phyloP scores from a whole-genome alignment of 768 basidiomycete species.

The Pleurotus djamor region DNA sequence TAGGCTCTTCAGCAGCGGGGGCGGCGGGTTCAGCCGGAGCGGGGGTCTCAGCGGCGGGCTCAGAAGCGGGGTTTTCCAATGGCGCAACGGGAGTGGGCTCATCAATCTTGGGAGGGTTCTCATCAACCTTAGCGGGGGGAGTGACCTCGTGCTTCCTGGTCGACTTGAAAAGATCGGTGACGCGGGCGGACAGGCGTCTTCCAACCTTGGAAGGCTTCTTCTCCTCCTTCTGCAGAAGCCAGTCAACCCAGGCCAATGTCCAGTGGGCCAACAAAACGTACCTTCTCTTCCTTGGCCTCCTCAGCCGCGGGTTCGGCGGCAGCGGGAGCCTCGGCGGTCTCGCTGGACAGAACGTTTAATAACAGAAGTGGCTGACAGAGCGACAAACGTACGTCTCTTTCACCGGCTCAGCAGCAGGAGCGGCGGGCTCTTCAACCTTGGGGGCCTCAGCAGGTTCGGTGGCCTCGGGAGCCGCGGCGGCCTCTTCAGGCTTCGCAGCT shows the following conservation, averaged over 20 bases:
- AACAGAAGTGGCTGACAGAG: not conserved
- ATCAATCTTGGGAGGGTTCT: conserved; percentile 87
- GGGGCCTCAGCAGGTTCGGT: conserved; percentile 35
- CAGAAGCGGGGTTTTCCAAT: conserved; percentile 73
- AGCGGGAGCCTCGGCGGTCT: conserved; percentile 37
- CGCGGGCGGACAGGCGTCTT: conserved; percentile 83
- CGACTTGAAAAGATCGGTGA: conserved; percentile 80
- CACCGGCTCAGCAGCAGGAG: conserved; percentile 48
- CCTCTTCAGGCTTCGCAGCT: conserved; percentile 31
- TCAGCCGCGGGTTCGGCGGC: conserved; percentile 38
- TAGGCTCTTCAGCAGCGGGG: conserved; percentile 26
- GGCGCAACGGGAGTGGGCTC: conserved; percentile 81
- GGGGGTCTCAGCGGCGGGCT: conserved; percentile 31
- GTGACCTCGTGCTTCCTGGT: conserved; percentile 61
- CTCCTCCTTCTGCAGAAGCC: conserved; percentile 44
- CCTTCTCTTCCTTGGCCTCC: conserved; percentile 64
- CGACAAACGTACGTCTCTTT: conserved; percentile 64
- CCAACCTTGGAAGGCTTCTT: conserved; percentile 60
- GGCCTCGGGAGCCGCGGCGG: conserved; percentile 27
- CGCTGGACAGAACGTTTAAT: conserved; percentile 23
- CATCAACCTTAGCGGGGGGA: conserved; percentile 80
- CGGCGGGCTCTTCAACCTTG: conserved; percentile 43
- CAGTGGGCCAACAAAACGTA: conserved; percentile 17
- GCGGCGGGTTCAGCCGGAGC: conserved; percentile 28
- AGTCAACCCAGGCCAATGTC: not conserved